Evolutionary conservation across 768 basidiomycete genomes (phyloP).

Genomic region (Pisolithus albus): DNA sequence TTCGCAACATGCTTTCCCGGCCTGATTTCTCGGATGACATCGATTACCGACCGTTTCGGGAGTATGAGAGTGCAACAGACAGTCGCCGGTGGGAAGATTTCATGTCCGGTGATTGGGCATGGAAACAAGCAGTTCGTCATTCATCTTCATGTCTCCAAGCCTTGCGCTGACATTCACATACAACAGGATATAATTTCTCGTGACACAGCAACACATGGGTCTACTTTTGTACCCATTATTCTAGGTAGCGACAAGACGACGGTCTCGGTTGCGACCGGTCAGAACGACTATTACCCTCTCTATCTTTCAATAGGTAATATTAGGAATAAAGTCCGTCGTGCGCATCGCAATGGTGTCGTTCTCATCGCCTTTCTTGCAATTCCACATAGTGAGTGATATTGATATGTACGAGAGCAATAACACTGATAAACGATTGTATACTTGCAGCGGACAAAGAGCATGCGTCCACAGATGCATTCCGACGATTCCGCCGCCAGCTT

Average conservation of each 20-base stretch:
- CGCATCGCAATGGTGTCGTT: slow-evolving; percentile 5
- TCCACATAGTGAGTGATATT: slow-evolving; percentile 22
- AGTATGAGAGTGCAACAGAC: slow-evolving; percentile 3
- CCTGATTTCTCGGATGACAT: slow-evolving; percentile 17
- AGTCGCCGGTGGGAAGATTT: neutral
- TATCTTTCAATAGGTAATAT: slow-evolving; percentile 10
- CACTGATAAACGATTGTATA: neutral
- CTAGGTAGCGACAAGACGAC: too few species aligned
- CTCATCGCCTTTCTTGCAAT: slow-evolving; percentile 23
- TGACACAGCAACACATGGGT: too few species aligned
- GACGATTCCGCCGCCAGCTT: slow-evolving; percentile 23
- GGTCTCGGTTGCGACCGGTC: too few species aligned
- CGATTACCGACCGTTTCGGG: slow-evolving; percentile 11
- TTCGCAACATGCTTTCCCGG: slow-evolving; percentile 15
- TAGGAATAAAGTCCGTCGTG: slow-evolving; percentile 6
- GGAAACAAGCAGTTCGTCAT: slow-evolving; percentile 8
- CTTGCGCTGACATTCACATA: too few species aligned
- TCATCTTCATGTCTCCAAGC: too few species aligned
- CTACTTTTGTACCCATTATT: too few species aligned
- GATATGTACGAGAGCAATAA: neutral
- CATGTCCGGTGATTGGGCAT: slow-evolving; percentile 11
- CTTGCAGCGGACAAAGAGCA: slow-evolving; percentile 6
- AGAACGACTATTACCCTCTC: too few species aligned
- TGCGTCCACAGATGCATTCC: slow-evolving; percentile 11
- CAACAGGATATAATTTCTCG: too few species aligned